Evolutionary conservation across 345 rosid genomes (phyloP).

Genomic region (Melastoma malabathricum): DNA sequence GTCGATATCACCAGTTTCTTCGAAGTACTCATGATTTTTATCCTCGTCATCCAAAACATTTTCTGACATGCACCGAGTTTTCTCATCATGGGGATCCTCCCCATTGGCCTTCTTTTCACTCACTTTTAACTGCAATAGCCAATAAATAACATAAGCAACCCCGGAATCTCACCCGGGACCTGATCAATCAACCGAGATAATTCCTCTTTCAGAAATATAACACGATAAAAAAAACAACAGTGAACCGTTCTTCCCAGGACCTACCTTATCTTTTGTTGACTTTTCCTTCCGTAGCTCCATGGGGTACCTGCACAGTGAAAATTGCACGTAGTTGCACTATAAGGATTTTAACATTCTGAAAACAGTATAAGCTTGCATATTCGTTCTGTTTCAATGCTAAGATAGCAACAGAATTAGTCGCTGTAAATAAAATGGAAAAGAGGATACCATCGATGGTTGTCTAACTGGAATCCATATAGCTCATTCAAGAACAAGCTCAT

Average conservation of each 20-base stretch:
- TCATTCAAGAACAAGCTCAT: conserved; percentile 95
- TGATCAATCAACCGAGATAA: neutral
- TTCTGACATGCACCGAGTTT: conserved; percentile 25
- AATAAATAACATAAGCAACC: too few species aligned
- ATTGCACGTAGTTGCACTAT: neutral
- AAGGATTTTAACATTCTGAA: too few species aligned
- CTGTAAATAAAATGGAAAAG: neutral
- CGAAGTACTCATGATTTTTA: conserved; percentile 15
- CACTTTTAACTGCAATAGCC: conserved; percentile 43
- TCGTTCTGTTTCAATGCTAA: too few species aligned
- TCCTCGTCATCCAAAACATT: conserved; percentile 19
- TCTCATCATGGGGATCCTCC: conserved; percentile 21
- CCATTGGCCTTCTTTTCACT: conserved; percentile 23
- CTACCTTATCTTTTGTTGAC: conserved; percentile 81
- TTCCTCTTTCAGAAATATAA: neutral
- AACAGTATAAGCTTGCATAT: too few species aligned
- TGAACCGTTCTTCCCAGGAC: conserved; percentile 3
- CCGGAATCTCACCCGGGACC: too few species aligned
- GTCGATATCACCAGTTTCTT: conserved; percentile 29
- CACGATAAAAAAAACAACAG: neutral
- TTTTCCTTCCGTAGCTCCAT: conserved; percentile 86
- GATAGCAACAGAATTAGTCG: too few species aligned
- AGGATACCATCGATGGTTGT: conserved; percentile 76
- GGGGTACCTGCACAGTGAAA: conserved; percentile 51
- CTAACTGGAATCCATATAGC: conserved; percentile 94